A percentile compares a stretch with the other conserved stretches of the same genome.
These are phyloP conservation scores for Talinum fruticosum DNA, from an alignment of 148 eudicot species.

Conservation along the genomic window DNA sequence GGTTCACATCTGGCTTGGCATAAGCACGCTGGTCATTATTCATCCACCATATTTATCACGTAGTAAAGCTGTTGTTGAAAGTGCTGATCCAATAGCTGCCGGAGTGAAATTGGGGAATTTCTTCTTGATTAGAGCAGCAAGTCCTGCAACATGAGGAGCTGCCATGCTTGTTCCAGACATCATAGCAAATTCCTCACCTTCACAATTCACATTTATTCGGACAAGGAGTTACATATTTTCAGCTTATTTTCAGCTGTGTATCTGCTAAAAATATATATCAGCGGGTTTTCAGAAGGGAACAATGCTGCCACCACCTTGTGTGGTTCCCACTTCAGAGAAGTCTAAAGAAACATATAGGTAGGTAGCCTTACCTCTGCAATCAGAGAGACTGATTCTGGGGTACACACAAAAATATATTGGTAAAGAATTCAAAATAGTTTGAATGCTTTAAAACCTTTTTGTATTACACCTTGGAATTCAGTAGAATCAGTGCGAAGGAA, in stretches of 20 bases:
- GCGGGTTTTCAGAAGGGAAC: no score
- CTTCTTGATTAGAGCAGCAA: slow-evolving; percentile 89
- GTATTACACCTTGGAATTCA: slow-evolving; percentile 71
- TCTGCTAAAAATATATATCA: not conserved
- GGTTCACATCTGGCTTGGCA: slow-evolving; percentile 71
- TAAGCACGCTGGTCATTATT: slow-evolving; percentile 88
- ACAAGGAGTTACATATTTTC: slow-evolving; percentile 4
- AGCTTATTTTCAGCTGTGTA: not conserved
- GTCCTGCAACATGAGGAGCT: slow-evolving; percentile 95
- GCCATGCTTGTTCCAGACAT: slow-evolving; percentile 99
- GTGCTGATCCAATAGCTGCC: slow-evolving; percentile 88
- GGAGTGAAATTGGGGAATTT: slow-evolving; percentile 69
- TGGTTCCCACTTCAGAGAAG: no score
- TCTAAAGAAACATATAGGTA: no score
- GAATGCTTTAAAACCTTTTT: no score
- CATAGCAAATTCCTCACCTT: slow-evolving; percentile 91
- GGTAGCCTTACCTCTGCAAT: not conserved
- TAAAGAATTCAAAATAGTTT: no score
- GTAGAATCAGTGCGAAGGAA: slow-evolving; percentile 74
- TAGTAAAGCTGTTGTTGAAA: slow-evolving; percentile 85
- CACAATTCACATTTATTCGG: slow-evolving; percentile 10
- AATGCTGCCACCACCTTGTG: no score
- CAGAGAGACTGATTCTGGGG: no score
- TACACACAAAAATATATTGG: not conserved
- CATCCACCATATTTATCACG: slow-evolving; percentile 66